A percentile compares a stretch with the other conserved stretches of the same genome.
Evolutionary conservation across 2,329 filamentous ascomycete species (phyloP).

Genomic region (Fusarium buharicum): DNA sequence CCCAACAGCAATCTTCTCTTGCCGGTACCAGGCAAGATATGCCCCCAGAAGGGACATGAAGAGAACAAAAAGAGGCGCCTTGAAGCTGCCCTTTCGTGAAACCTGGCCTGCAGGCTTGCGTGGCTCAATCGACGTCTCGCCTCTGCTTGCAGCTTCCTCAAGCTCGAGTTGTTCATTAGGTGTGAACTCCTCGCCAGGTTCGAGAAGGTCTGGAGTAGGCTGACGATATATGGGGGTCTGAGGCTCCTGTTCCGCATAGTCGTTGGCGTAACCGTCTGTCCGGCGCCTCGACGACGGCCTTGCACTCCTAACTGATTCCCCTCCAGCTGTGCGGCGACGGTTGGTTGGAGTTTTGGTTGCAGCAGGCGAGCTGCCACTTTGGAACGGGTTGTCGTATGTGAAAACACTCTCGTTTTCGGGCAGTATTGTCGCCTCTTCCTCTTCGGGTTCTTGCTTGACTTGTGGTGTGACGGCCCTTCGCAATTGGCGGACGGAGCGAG

Average conservation of each 20-base stretch:
- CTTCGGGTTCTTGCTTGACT: slow-evolving; percentile 65
- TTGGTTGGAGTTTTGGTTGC: slow-evolving; percentile 59
- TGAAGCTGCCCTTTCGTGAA: slow-evolving; percentile 59
- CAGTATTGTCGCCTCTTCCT: slow-evolving; percentile 45
- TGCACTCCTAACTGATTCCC: slow-evolving; percentile 55
- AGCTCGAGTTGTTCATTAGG: slow-evolving; percentile 88
- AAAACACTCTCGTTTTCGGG: slow-evolving; percentile 71
- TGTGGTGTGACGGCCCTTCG: slow-evolving; percentile 64
- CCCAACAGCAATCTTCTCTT: slow-evolving; percentile 95
- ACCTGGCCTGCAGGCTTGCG: slow-evolving; percentile 53
- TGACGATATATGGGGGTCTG: slow-evolving; percentile 41
- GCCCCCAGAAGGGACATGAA: slow-evolving; percentile 75
- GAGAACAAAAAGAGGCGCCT: slow-evolving; percentile 76
- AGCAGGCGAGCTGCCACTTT: slow-evolving; percentile 78
- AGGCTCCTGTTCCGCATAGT: slow-evolving; percentile 52
- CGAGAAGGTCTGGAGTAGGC: slow-evolving; percentile 57
- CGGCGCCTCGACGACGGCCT: slow-evolving; percentile 57
- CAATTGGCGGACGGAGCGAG: slow-evolving; percentile 59
- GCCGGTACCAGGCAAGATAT: slow-evolving; percentile 85
- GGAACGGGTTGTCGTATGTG: slow-evolving; percentile 91
- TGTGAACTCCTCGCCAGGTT: slow-evolving; percentile 91
- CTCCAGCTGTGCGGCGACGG: slow-evolving; percentile 61
- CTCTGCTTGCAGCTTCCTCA: slow-evolving; percentile 70
- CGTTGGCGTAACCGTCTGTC: slow-evolving; percentile 51
- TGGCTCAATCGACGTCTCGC: slow-evolving; percentile 58